Evolutionary conservation across 495 filamentous ascomycete genomes (phyloP).

Genomic region (Emericellopsis terricola): DNA sequence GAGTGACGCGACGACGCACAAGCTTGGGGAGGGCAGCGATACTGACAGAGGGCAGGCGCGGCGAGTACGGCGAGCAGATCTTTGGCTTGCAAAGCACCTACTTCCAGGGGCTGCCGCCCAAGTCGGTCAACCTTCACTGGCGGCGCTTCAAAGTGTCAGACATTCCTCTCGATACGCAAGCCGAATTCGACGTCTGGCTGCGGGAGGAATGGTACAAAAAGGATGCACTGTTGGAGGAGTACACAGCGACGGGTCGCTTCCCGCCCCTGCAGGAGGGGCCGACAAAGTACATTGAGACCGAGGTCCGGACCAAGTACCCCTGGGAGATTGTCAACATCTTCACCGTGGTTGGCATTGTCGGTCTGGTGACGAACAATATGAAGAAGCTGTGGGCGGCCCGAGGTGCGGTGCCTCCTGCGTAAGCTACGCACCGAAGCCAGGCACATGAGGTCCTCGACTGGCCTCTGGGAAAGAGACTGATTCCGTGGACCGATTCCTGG

Average conservation of each 20-base stretch:
- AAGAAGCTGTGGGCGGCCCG: slow-evolving; percentile 8
- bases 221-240: slow-evolving; percentile 56
- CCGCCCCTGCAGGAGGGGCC: slow-evolving; percentile 23
- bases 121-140: slow-evolving; percentile 78
- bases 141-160: slow-evolving; percentile 45
- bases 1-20: slow-evolving; percentile 13
- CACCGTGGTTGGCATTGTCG: slow-evolving; percentile 18
- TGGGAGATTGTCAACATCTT: slow-evolving; percentile 35
- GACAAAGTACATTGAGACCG: slow-evolving; percentile 22
- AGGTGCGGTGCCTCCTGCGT: too few species aligned
- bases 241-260: slow-evolving; percentile 48
- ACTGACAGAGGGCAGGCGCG: slow-evolving; percentile 27
- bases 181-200: slow-evolving; percentile 57
- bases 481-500: too few species aligned
- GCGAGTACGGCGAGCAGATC: slow-evolving; percentile 54
- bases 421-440: too few species aligned
- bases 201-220: slow-evolving; percentile 64
- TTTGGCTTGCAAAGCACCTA: slow-evolving; percentile 59
- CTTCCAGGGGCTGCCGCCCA: slow-evolving; percentile 59
- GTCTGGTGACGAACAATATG: slow-evolving; percentile 14
- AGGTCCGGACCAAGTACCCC: slow-evolving; percentile 23
- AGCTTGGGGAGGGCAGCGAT: not conserved
- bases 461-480: too few species aligned
- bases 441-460: too few species aligned
- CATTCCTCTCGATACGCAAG: slow-evolving; percentile 46